Evolutionary conservation across 139 green algal genomes (phyloP).

Genomic region (Medakamo hakoo): DNA sequence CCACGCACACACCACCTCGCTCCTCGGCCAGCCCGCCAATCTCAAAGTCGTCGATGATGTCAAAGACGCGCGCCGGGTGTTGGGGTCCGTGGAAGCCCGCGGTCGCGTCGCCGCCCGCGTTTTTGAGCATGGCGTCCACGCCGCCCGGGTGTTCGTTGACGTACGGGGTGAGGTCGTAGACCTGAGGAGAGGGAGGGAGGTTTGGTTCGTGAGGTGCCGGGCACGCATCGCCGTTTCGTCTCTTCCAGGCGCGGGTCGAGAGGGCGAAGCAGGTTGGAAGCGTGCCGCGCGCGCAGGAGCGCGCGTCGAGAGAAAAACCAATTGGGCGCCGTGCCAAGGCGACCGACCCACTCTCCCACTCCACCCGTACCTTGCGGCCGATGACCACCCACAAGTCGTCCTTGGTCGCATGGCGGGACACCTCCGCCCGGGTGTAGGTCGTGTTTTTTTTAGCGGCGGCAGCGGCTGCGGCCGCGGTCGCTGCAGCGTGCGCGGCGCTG

Average conservation of each 20-base stretch:
- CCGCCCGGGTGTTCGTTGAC: constrained; percentile 81
- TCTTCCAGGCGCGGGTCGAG: too few species aligned
- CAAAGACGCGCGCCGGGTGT: constrained; percentile 56
- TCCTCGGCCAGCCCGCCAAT: constrained; percentile 34
- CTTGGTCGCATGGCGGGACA: constrained; percentile 44
- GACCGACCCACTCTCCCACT: neutral
- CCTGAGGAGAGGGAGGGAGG: too few species aligned
- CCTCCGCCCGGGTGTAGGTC: constrained; percentile 51
- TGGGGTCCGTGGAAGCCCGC: constrained; percentile 77
- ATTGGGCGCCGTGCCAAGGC: too few species aligned
- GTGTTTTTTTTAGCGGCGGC: neutral
- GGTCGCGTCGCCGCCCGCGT: constrained; percentile 68
- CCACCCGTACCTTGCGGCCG: constrained; percentile 1
- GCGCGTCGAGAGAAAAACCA: too few species aligned
- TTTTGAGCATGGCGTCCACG: constrained; percentile 51
- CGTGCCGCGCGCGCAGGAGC: too few species aligned
- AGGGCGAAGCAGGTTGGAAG: too few species aligned
- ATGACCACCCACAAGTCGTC: constrained; percentile 47
- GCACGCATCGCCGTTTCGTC: neutral
- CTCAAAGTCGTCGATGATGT: constrained; percentile 67
- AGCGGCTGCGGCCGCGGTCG: neutral
- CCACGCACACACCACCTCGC: neutral
- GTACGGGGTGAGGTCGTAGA: constrained; percentile 81
- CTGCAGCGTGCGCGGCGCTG: too few species aligned
- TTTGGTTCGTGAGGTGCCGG: too few species aligned